Evolutionary conservation across 2,329 filamentous ascomycete genomes (phyloP), one percentile per base, ranked within the genome.

Genomic region (Pseudocercospora eumusae): DNA sequence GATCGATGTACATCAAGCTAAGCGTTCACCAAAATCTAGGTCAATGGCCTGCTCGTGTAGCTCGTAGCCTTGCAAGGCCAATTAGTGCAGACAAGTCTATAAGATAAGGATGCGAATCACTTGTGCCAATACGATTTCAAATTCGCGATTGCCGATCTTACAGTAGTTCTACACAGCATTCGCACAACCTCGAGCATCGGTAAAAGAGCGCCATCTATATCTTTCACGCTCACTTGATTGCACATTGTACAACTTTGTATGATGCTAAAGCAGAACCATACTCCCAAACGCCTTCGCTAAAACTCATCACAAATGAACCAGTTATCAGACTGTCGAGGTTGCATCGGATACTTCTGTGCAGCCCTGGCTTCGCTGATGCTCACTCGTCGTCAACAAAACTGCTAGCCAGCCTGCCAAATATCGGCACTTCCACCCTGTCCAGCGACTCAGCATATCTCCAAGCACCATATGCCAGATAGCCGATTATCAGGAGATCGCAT

Each of bases 341-440:
- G 23, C 47, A 28, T 52, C 47, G 47, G 6, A 52, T 15, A 25
- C 3, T 25, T 25, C 23, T 25, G 20, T 28, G 18, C 47, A 28
- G 23, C 25, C 23, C 11, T 25, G 8, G n/a, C 47, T 25, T 28
- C 7, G n/a, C 23, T 15, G 21, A 11, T 52, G 56, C 31, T 67
- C 72, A 89, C 75, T 97, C 95, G 73, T 96, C 91, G 72, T 97
- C 93, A 61, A 98, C 83, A 73, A 97, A 93, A 25, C 89, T 89
- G 77, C 89, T 96, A 47, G 95, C 95, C 69, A 97, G 80, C 45
- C 83, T 83, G 4, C 95, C 95, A 71, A 98, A 89, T 72, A 96
- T 86, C 0, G 93, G 93, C 1, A 97, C 83, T 76, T 98, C 93
- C 65, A 88, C 96, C 74, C 93, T 80, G 68, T 81, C 75, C 44